Evolutionary conservation across 495 filamentous ascomycete species (phyloP).

Genomic region (Neurospora tetrasperma): DNA sequence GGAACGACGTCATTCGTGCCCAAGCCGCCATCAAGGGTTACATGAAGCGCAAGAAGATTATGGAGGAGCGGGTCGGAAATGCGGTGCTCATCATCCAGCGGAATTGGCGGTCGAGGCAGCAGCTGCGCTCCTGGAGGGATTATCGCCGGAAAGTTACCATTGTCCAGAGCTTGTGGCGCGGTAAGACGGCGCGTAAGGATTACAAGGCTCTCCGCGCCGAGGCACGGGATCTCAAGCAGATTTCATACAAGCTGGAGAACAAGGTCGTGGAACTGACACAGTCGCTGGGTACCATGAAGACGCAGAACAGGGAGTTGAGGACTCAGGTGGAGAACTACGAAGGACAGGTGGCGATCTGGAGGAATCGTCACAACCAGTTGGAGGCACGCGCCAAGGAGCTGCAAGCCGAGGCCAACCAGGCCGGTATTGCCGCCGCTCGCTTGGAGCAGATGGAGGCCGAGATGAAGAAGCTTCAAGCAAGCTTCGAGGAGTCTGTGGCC

Average conservation of each 20-base stretch:
- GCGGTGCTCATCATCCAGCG: constrained; percentile 86
- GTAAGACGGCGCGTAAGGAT: constrained; percentile 63
- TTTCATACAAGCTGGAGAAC: constrained; percentile 98
- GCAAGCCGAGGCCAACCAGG: constrained; percentile 93
- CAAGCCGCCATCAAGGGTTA: constrained; percentile 88
- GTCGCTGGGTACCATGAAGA: constrained; percentile 79
- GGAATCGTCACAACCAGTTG: constrained; percentile 79
- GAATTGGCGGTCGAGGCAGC: constrained; percentile 70
- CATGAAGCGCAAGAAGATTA: constrained; percentile 74
- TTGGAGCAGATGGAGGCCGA: constrained; percentile 84
- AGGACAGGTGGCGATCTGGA: constrained; percentile 88
- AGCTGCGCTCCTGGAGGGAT: constrained; percentile 72
- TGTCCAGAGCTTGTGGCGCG: constrained; percentile 90
- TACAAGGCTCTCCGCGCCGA: constrained; percentile 92
- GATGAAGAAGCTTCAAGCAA: constrained; percentile 82
- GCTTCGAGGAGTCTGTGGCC: constrained; percentile 71
- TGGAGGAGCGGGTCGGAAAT: constrained; percentile 88
- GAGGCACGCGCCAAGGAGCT: constrained; percentile 87
- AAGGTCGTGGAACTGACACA: constrained; percentile 98
- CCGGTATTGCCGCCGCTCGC: constrained; percentile 84
- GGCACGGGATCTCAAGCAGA: constrained; percentile 94
- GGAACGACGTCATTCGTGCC: constrained; percentile 72
- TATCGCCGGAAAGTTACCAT: constrained; percentile 83
- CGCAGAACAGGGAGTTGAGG: constrained; percentile 80
- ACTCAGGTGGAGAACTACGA: constrained; percentile 94